Evolutionary conservation across 2,329 filamentous ascomycete genomes (phyloP).

Genomic region (Aureobasidium uvarum): DNA sequence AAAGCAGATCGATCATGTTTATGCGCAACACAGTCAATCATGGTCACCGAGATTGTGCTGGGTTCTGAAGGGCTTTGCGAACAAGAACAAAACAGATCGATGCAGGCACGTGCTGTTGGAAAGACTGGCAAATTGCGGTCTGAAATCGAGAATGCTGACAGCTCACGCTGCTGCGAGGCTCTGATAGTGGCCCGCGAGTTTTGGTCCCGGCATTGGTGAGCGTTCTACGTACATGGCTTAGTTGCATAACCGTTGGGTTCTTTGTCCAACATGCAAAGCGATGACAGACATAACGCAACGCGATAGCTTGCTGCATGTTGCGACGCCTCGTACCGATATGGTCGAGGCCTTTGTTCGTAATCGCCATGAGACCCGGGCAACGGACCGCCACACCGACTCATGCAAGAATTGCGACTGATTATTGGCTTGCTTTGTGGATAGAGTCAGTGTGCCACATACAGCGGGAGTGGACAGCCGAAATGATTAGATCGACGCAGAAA

Average conservation of each 20-base stretch:
- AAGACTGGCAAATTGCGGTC: conserved; percentile 7
- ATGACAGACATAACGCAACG: conserved; percentile 12
- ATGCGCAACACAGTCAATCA: conserved; percentile 1
- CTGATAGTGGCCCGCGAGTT: conserved; percentile 5
- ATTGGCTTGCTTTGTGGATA: conserved; percentile 11
- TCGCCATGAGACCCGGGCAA: conserved; percentile 2
- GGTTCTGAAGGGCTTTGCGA: neutral
- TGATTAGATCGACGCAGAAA: conserved; percentile 20
- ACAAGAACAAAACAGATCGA: conserved; percentile 1
- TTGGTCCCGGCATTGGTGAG: conserved; percentile 9
- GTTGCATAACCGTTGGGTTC: conserved; percentile 11
- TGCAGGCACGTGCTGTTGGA: neutral
- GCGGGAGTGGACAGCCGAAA: conserved; percentile 17
- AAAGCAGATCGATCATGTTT: conserved; percentile 1
- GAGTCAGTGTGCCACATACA: conserved; percentile 10
- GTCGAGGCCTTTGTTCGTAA: conserved; percentile 13
- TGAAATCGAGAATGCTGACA: conserved; percentile 2
- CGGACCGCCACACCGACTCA: neutral
- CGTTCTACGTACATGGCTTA: conserved; percentile 20
- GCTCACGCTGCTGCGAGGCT: conserved; percentile 21
- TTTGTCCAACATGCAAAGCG: conserved; percentile 1
- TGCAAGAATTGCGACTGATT: conserved; percentile 13
- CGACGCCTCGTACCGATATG: conserved; percentile 5
- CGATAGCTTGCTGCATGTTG: neutral
- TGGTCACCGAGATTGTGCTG: conserved; percentile 6